phyloP scores from a whole-genome alignment of 73 alveolate species.

The Paramecium biaurelia region DNA sequence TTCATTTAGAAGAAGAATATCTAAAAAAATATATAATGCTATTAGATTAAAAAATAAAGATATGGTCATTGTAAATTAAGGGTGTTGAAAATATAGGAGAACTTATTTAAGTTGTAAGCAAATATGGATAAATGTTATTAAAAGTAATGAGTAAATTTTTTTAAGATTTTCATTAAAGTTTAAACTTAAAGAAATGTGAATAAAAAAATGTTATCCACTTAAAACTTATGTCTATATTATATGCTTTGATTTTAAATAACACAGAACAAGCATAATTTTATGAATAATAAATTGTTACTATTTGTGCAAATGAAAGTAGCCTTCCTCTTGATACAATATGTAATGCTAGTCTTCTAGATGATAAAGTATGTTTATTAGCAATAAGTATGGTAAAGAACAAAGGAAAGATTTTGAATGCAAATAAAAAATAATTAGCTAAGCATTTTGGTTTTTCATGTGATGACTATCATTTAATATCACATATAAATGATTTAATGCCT shows the following conservation, averaged over 20 bases:
- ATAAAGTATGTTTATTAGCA: neutral
- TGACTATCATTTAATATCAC: neutral
- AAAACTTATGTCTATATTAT: neutral
- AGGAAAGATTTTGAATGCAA: neutral
- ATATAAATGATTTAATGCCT: neutral
- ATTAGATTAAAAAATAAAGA: neutral
- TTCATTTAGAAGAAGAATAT: neutral
- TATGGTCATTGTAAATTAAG: neutral
- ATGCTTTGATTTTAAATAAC: neutral
- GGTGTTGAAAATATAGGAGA: neutral
- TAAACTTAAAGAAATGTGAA: neutral
- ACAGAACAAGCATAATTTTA: neutral
- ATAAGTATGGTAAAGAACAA: constrained; percentile 21
- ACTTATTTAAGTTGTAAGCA: neutral
- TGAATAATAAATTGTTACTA: neutral
- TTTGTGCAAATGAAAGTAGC: neutral
- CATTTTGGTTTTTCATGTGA: neutral
- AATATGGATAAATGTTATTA: neutral
- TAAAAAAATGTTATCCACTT: neutral
- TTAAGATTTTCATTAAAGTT: neutral
- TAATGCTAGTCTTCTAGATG: neutral
- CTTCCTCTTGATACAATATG: neutral
- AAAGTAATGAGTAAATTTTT: neutral
- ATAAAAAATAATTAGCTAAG: neutral
- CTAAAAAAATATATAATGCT: neutral